Percentiles rank a stretch among this genome's conserved stretches.
phyloP scores from a whole-genome alignment of 176 grass and related monocot genomes.

The Hsuehochloa calcarea region DNA sequence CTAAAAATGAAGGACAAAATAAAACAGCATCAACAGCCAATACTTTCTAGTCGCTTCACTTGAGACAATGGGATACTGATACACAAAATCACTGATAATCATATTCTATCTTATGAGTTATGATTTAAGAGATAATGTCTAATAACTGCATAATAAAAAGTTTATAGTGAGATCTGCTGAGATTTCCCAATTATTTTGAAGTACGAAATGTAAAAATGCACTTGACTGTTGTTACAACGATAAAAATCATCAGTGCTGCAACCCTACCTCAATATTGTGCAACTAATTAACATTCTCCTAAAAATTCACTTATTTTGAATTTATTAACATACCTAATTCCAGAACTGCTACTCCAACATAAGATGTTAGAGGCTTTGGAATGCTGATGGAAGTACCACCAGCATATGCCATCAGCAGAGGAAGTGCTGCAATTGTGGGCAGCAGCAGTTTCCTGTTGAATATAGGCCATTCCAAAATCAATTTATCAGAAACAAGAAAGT shows the following conservation, averaged over 20 bases:
- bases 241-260: background rate
- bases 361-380: slow-evolving; percentile 81
- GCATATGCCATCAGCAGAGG: slow-evolving; percentile 99
- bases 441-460: slow-evolving; percentile 72
- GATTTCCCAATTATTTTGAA: slow-evolving; percentile 6
- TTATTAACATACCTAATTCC: slow-evolving; percentile 64
- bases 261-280: background rate
- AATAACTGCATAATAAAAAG: background rate
- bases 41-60: background rate
- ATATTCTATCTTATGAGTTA: background rate
- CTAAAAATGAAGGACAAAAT: too few relatives aligned
- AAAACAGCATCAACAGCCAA: background rate
- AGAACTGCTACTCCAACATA: slow-evolving; percentile 88
- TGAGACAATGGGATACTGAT: background rate
- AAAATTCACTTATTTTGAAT: background rate
- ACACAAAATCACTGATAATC: background rate
- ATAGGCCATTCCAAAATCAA: slow-evolving; percentile 25
- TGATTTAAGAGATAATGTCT: background rate
- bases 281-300: background rate
- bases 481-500: slow-evolving; percentile 9
- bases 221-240: background rate
- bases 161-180: slow-evolving; percentile 8
- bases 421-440: slow-evolving; percentile 85
- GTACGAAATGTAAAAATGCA: background rate
- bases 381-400: slow-evolving; percentile 89